A percentile compares a stretch with the other conserved stretches of the same genome.
These are phyloP conservation scores for Podospora pseudoanserina DNA, from an alignment of 495 filamentous ascomycete genomes.

Conservation along the genomic window DNA sequence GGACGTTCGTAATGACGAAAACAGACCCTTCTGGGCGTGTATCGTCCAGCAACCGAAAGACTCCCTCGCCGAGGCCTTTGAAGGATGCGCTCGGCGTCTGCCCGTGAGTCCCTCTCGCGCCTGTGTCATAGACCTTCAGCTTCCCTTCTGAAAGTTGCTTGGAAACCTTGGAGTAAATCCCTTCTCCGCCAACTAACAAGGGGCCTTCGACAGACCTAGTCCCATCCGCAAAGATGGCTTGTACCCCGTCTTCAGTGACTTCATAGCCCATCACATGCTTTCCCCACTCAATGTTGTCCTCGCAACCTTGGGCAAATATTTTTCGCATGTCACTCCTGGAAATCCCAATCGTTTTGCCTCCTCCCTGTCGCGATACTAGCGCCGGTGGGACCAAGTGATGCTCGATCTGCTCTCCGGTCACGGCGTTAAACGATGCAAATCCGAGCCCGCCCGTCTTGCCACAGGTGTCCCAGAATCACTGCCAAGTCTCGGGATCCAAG, in stretches of 20 bases:
- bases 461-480: constrained; percentile 51
- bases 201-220: constrained; percentile 47
- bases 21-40: constrained; percentile 36
- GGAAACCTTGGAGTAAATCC: constrained; percentile 50
- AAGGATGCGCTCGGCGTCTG: constrained; percentile 53
- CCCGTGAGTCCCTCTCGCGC: constrained; percentile 54
- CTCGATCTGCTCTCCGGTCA: constrained; percentile 38
- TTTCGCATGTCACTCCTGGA: constrained; percentile 49
- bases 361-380: constrained; percentile 37
- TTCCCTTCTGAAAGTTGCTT: constrained; percentile 48
- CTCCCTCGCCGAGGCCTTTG: constrained; percentile 52
- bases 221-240: constrained; percentile 47
- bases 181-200: constrained; percentile 50
- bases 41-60: constrained; percentile 43
- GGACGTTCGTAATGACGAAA: constrained; percentile 54
- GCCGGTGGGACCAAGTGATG: constrained; percentile 21
- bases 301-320: constrained; percentile 46
- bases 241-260: constrained; percentile 42
- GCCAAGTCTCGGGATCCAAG: constrained; percentile 42
- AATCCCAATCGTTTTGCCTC: constrained; percentile 50
- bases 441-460: constrained; percentile 49
- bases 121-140: constrained; percentile 53
- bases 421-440: constrained; percentile 42
- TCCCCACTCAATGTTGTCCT: constrained; percentile 44
- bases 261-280: constrained; percentile 49